phyloP scores from a whole-genome alignment of 257 asterid species.

The Solanum piurae region DNA sequence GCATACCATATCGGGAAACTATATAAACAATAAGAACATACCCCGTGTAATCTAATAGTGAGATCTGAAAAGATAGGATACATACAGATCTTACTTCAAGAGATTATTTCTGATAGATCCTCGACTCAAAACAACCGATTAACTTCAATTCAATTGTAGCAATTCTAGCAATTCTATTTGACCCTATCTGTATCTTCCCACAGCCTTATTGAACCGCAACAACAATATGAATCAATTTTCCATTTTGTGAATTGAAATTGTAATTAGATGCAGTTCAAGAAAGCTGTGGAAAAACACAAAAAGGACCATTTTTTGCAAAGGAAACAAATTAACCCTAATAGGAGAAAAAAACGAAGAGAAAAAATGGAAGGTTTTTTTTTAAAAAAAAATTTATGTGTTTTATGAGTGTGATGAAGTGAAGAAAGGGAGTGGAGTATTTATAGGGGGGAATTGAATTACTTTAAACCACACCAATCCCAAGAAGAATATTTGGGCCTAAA shows the following conservation, averaged over 20 bases:
- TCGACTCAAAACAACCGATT: background rate
- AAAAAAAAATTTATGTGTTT: no score
- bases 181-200: constrained; percentile 64
- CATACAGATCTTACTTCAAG: no score
- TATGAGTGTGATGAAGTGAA: background rate
- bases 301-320: constrained; percentile 29
- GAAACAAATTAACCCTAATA: constrained; percentile 17
- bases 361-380: background rate
- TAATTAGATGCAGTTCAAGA: constrained; percentile 71
- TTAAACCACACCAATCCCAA: constrained; percentile 73
- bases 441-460: constrained; percentile 38
- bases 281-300: constrained; percentile 91
- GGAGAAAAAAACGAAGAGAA: background rate
- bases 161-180: background rate
- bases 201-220: constrained; percentile 83
- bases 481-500: constrained; percentile 75
- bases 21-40: background rate
- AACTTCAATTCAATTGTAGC: background rate
- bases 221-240: background rate
- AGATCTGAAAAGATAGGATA: background rate
- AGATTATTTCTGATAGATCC: background rate
- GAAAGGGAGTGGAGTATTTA: constrained; percentile 33
- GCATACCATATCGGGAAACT: background rate
- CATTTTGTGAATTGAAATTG: background rate
- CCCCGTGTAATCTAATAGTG: background rate